Base-by-base conservation (phyloP, 192 early-diverging fungal genomes). In the Backusella morwellensis region DNA sequence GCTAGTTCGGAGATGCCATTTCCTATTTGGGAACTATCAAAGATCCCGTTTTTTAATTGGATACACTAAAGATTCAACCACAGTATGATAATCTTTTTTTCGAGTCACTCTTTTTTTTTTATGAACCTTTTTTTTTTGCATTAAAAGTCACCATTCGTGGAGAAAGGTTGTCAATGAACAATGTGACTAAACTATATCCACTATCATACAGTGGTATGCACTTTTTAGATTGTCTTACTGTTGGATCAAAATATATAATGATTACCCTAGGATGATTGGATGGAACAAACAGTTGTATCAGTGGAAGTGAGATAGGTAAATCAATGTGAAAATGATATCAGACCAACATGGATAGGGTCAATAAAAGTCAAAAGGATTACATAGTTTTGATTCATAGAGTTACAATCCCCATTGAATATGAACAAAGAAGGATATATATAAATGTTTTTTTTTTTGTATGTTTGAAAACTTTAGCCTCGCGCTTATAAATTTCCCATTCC, bases 41-140 rank as follows among this genome's bases (percentile, higher is more conserved):
- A 72, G 70, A 72, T 72, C 70, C 41, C 42, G 41, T 44, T 44
- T 47, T 72, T 1, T 72, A 8, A 72, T 72, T 72, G 29, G 70
- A 63, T 63, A 63, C 23, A 14, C 6, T 59, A 26, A 63, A 63
- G 23, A 63, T 63, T 63, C 29, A 29, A 29, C 56, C 23, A 1
- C 23, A 63, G 56, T 14, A 63, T 1, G 56, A 59, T 59, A 59
- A 59, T 59, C 56, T 59, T 4, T n/a, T 50, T 50, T 50, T 50
- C 6, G 6, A 50, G 47, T 50, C 47, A 50, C 47, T 50, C 38
- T 40, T 44, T 44, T 44, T 32, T 32, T 32, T 44, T 44, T 44
- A 12, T 42, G 11, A 42, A 42, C 41, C 11, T 14, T 15, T 44
- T 44, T 54, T 54, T 21, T 63, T 59, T 59, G 56, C 56, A 59